Evolutionary conservation across 805 yeast genomes (phyloP), one percentile per base, ranked within the genome.

Genomic region (Yamadazyma insecticola): DNA sequence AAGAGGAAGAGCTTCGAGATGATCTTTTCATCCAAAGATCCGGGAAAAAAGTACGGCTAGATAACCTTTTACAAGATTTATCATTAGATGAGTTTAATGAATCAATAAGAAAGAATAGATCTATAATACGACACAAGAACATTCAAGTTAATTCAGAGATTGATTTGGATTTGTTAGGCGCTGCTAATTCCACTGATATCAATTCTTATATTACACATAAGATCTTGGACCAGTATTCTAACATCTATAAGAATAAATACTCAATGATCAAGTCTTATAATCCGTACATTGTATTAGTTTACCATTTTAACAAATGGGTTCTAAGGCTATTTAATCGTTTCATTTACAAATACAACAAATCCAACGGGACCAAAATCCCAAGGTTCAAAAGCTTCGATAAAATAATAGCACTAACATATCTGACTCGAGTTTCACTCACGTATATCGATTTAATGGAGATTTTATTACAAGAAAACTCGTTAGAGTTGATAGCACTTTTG

Each of bases 301-400:
- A 41, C 17, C 50, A 45, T 22, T 62, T 60, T 37, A 63, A 63
- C 35, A 22, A 30, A 26, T 65, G 71, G 71, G 45, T 52, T 8
- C 29, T 55, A 10, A 41, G 62, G 22, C 41, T 65, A 31, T 63
- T 64, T 43, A 63, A 62, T 39, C 29, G 45, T 15, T 65, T 62
- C 39, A 41, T 60, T 4, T 38, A 39, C 23, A 47, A 50, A 27
- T 63, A 53, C 35, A 60, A 59, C 37, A 26, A 31, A 17, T 23
- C 28, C 16, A 36, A 45, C 18, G 32, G 38, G 13, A 38, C 45
- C 11, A 29, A 22, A 7, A 35, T 48, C 14, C 42, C 43, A 18
- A 43, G 43, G 6, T 51, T 56, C 23, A 40, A 35, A 15, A 32
- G 23, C 16, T 58, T 50, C 37, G 42, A 44, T 17, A 53, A 51